Conservation (phyloP, 2,329 filamentous ascomycete genomes). For the Fusarium fracticaudum region DNA sequence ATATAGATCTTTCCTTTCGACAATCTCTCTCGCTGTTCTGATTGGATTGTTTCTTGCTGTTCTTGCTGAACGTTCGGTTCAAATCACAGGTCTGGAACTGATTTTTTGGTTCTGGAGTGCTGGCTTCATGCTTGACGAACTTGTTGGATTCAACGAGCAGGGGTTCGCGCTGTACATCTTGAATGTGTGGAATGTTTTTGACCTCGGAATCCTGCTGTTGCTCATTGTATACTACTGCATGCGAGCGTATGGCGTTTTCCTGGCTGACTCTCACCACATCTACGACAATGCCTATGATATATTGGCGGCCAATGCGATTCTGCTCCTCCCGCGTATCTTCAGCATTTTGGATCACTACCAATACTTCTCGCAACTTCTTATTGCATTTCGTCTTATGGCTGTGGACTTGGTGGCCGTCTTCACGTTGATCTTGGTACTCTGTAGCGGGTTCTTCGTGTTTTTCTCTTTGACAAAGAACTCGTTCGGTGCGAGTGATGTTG, state of each 20-base stretch:
- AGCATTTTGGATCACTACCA: constrained; percentile 94
- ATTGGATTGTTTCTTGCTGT: constrained; percentile 88
- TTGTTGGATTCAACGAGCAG: constrained; percentile 96
- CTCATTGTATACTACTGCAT: constrained; percentile 91
- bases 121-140: constrained; percentile 95
- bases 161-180: constrained; percentile 96
- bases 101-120: constrained; percentile 98
- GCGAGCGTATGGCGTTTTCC: constrained; percentile 85
- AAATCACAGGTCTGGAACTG: constrained; percentile 86
- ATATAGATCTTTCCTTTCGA: constrained; percentile 91
- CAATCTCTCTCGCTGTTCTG: constrained; percentile 84
- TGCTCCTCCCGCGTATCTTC: constrained; percentile 90
- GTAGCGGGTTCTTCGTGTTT: constrained; percentile 95
- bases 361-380: constrained; percentile 94
- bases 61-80: constrained; percentile 75
- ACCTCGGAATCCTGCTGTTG: constrained; percentile 86
- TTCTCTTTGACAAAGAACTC: constrained; percentile 83
- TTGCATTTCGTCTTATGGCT: constrained; percentile 94
- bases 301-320: constrained; percentile 88
- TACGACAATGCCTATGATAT: constrained; percentile 92
- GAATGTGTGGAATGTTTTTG: constrained; percentile 98
- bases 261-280: constrained; percentile 78
- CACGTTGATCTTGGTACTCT: constrained; percentile 84
- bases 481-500: constrained; percentile 77
- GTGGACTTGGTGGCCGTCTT: constrained; percentile 88